Base-by-base conservation (phyloP, 1,139 yeast genomes). In the Geotrichum restrictum region DNA sequence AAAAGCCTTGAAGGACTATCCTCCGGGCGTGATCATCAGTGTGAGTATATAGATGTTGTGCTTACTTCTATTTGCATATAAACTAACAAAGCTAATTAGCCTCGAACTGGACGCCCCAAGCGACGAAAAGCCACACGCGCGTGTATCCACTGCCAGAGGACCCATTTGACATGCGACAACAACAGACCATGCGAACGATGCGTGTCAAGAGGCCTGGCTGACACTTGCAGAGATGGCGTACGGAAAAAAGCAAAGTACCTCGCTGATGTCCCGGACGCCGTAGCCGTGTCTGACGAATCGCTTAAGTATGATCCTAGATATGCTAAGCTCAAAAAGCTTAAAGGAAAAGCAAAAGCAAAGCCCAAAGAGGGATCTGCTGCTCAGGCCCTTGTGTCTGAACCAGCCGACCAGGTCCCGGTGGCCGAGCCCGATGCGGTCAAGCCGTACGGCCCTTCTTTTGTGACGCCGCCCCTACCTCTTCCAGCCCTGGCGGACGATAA, bases 141-240 rank as follows among this genome's bases (percentile, higher is more conserved):
- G n/a, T 91, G 98, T 62, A 80, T 81, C 49, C 94, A 88, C 69
- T 91, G 98, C 65, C 89, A 89, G 57, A 81, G 80, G 62, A 87
- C 95, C 1, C 98, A 91, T 67, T 81, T 88, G 75, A 85, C 96
- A 0, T 91, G 98, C 67, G 96, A 88, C 61, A 77, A 82, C 14
- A 69, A 69, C 39, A 64, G 98, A 46, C 98, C 98, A 0, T 91
- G 98, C 63, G 75, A 77, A 53, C 69, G 96, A 47, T 91, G 98
- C 68, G 67, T 84, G n/a, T 76, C 75, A 46, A 74, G 87, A 60
- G 89, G 89, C 0, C 70, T 87, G n/a, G 78, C 75, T 3, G 75
- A 71, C 16, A 74, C 85, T 0, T 89, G 98, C 69, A 81, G 82
- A 45, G 96, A 89, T 72, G 96, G 96, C 2, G 94, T 94, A 1